Evolutionary conservation across 2,329 filamentous ascomycete species (phyloP).

Genomic region (Aspergillus udagawae): DNA sequence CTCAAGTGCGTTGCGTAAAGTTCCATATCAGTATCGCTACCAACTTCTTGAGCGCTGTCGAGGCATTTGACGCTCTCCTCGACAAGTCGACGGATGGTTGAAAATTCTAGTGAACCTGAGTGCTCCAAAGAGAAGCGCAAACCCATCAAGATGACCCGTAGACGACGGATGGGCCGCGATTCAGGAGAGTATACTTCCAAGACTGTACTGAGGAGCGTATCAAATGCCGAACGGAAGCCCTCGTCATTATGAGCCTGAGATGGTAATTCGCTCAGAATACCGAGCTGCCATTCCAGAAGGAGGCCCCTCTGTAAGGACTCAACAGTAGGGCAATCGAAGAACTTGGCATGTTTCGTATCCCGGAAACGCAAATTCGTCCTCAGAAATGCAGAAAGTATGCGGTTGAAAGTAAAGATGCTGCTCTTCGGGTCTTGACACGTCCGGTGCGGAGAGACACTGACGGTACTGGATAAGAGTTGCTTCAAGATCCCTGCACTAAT

Average conservation of each 20-base stretch:
- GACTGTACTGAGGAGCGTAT: constrained; percentile 25
- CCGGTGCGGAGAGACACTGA: constrained; percentile 22
- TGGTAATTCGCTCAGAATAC: constrained; percentile 31
- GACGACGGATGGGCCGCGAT: constrained; percentile 34
- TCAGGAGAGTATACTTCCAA: constrained; percentile 31
- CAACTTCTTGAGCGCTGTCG: constrained; percentile 10
- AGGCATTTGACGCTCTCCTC: constrained; percentile 23
- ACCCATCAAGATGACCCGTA: constrained; percentile 31
- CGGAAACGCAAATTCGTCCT: constrained; percentile 34
- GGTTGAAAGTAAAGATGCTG: constrained; percentile 33
- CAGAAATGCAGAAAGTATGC: constrained; percentile 33
- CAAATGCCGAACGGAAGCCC: constrained; percentile 24
- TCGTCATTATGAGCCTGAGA: constrained; percentile 24
- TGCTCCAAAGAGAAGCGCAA: constrained; percentile 34
- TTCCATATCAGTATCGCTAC: constrained; percentile 25
- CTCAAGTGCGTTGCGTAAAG: constrained; percentile 25
- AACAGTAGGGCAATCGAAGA: constrained; percentile 32
- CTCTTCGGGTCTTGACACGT: constrained; percentile 33
- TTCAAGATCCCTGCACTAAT: constrained; percentile 35
- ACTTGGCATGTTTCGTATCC: constrained; percentile 16
- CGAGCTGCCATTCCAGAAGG: constrained; percentile 37
- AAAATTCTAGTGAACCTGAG: constrained; percentile 23
- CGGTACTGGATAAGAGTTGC: constrained; percentile 23
- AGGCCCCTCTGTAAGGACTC: constrained; percentile 24
- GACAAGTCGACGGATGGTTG: constrained; percentile 23